A percentile compares a stretch with the other conserved stretches of the same genome.
Evolutionary conservation across 768 basidiomycete genomes (phyloP).

Genomic region (Auriculariales sp.): DNA sequence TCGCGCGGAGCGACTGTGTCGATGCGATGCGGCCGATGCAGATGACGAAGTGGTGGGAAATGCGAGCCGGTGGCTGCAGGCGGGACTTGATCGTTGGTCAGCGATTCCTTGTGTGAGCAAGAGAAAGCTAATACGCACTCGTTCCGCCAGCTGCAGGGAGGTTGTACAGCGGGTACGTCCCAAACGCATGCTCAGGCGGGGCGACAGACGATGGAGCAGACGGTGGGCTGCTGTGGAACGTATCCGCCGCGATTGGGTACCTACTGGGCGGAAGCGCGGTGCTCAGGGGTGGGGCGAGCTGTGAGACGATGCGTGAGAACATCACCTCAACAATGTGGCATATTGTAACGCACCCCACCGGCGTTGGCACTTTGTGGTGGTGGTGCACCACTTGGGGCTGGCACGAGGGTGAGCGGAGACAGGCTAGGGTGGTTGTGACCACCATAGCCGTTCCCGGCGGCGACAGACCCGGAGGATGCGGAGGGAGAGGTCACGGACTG

Average conservation of each 20-base stretch:
- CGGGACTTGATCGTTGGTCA: too few relatives aligned
- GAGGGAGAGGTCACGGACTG: too few relatives aligned
- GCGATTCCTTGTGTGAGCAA: too few relatives aligned
- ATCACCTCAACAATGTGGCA: too few relatives aligned
- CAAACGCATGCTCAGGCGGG: slow-evolving; percentile 15
- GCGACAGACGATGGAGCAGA: slow-evolving; percentile 16
- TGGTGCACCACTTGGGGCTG: background rate
- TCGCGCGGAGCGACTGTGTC: slow-evolving; percentile 75
- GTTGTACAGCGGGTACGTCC: slow-evolving; percentile 3
- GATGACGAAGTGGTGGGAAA: slow-evolving; percentile 50
- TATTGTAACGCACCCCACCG: too few relatives aligned
- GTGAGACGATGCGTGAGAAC: too few relatives aligned
- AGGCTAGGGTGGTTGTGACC: background rate
- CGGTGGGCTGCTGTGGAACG: slow-evolving; percentile 33
- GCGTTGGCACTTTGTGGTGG: background rate
- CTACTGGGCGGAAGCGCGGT: slow-evolving; percentile 46
- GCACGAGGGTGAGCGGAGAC: background rate
- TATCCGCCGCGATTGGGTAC: slow-evolving; percentile 57
- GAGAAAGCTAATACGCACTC: too few relatives aligned
- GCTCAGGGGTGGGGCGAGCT: background rate
- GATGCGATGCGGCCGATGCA: slow-evolving; percentile 60
- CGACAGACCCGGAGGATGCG: background rate
- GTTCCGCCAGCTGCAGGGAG: too few relatives aligned
- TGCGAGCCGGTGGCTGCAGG: too few relatives aligned
- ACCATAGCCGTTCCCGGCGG: background rate